A percentile compares a stretch with the other conserved stretches of the same genome.
Evolutionary conservation across 1,284 basidiomycete species (phyloP).

Genomic region (Coniophora puteana): DNA sequence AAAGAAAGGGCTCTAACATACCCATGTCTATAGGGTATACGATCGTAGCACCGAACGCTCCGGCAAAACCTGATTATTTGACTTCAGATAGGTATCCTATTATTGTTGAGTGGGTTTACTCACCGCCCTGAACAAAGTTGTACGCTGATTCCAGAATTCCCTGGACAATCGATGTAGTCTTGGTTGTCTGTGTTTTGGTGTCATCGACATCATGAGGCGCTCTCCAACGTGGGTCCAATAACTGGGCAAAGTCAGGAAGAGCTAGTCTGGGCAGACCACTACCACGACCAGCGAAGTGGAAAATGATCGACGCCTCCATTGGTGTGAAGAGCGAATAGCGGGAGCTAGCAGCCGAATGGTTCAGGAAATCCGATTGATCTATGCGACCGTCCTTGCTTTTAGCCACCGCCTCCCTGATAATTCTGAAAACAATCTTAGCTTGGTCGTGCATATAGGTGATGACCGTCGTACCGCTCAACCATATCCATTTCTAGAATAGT

Average conservation of each 20-base stretch:
- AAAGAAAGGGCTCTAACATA: slow-evolving; percentile 35
- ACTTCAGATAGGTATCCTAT: slow-evolving; percentile 5
- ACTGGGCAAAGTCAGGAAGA: slow-evolving; percentile 83
- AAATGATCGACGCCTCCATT: slow-evolving; percentile 94
- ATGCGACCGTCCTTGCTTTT: slow-evolving; percentile 92
- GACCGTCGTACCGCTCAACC: slow-evolving; percentile 69
- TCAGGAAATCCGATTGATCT: slow-evolving; percentile 78
- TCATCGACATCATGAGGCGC: slow-evolving; percentile 56
- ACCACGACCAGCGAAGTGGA: slow-evolving; percentile 91
- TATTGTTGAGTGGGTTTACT: slow-evolving; percentile 14
- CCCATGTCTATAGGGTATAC: slow-evolving; percentile 95
- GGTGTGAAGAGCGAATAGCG: slow-evolving; percentile 92
- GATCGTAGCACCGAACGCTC: slow-evolving; percentile 88
- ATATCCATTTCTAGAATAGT: slow-evolving; percentile 82
- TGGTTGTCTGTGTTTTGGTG: slow-evolving; percentile 25
- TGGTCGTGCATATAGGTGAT: background rate
- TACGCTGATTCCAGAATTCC: slow-evolving; percentile 67
- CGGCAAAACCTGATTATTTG: slow-evolving; percentile 65
- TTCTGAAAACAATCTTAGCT: slow-evolving; percentile 36
- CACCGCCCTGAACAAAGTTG: slow-evolving; percentile 88
- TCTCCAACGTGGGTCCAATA: slow-evolving; percentile 84
- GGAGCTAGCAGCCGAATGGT: slow-evolving; percentile 69
- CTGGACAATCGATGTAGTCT: slow-evolving; percentile 41
- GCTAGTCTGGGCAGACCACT: slow-evolving; percentile 65
- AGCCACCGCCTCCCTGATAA: slow-evolving; percentile 82